Evolutionary conservation across 202 grass and related monocot species (phyloP).

Genomic region (Panicum virgatum): DNA sequence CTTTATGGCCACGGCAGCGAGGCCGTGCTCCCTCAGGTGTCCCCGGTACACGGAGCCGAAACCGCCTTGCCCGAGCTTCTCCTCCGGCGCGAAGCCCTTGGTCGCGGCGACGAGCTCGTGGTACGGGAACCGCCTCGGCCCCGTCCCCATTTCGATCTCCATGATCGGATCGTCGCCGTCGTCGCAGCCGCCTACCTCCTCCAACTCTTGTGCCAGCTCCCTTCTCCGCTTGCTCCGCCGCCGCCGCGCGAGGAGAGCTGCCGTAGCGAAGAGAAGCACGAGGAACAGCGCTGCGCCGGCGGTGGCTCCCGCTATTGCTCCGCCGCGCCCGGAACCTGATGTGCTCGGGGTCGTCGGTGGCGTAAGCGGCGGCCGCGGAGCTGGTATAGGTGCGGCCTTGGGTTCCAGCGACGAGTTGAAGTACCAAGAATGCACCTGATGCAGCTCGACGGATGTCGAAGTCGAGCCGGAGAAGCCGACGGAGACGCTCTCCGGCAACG

Average conservation of each 20-base stretch:
- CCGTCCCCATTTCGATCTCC: conserved; percentile 49
- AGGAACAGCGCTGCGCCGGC: conserved; percentile 17
- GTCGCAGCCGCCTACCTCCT: not conserved
- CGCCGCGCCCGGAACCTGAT: not conserved
- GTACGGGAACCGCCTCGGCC: conserved; percentile 47
- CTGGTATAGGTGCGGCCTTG: not conserved
- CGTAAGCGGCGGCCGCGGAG: not conserved
- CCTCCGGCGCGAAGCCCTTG: conserved; percentile 42
- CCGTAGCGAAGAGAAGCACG: not conserved
- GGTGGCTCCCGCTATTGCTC: not conserved
- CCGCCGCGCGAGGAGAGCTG: not conserved
- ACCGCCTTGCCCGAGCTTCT: conserved; percentile 71
- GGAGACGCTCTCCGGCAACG: conserved; percentile 30
- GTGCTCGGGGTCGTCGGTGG: not conserved
- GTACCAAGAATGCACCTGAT: conserved; percentile 45
- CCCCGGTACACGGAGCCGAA: conserved; percentile 59
- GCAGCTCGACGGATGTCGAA: conserved; percentile 8
- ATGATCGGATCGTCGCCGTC: not conserved
- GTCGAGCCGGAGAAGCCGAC: conserved; percentile 58
- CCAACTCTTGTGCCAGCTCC: not conserved
- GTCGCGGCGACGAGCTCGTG: conserved; percentile 43
- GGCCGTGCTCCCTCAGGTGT: conserved; percentile 20
- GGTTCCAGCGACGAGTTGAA: conserved; percentile 34
- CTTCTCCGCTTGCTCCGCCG: conserved; percentile 10
- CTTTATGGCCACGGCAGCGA: conserved; percentile 50